These are phyloP conservation scores for Vitis labrusca DNA, from an alignment of 164 flowering plant species.

Conservation along the genomic window DNA sequence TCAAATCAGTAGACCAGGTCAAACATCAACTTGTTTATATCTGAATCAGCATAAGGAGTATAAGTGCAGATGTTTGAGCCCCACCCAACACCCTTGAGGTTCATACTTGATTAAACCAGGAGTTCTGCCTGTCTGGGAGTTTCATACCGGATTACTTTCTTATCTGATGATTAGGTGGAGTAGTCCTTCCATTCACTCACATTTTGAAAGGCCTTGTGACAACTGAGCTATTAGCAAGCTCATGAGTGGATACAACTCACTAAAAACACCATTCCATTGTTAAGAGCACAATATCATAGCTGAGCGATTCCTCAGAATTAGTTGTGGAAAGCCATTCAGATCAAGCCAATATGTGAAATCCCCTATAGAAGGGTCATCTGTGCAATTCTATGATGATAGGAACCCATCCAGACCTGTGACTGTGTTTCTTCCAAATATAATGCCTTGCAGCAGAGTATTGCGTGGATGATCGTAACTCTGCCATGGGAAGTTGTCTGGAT, in stretches of 20 bases:
- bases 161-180: constrained; percentile 21
- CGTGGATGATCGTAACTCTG: too few relatives aligned
- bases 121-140: too few relatives aligned
- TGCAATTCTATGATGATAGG: constrained; percentile 35
- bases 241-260: constrained; percentile 26
- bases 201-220: constrained; percentile 20
- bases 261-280: constrained; percentile 50
- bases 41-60: constrained; percentile 26
- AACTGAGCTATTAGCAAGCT: constrained; percentile 3
- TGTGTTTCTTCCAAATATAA: constrained; percentile 22
- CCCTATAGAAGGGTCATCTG: constrained; percentile 36
- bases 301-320: constrained; percentile 10
- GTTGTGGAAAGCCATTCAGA: constrained; percentile 22
- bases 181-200: constrained; percentile 47
- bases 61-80: constrained; percentile 38
- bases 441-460: constrained; percentile 16
- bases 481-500: neutral
- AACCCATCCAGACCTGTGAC: constrained; percentile 15
- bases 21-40: constrained; percentile 25
- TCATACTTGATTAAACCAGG: too few relatives aligned
- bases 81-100: constrained; percentile 16
- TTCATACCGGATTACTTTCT: constrained; percentile 20
- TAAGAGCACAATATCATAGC: constrained; percentile 26
- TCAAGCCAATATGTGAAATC: constrained; percentile 25
- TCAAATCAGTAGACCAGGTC: constrained; percentile 28